Conservation (phyloP, 140 eudicot species). For the Bidens hawaiensis region DNA sequence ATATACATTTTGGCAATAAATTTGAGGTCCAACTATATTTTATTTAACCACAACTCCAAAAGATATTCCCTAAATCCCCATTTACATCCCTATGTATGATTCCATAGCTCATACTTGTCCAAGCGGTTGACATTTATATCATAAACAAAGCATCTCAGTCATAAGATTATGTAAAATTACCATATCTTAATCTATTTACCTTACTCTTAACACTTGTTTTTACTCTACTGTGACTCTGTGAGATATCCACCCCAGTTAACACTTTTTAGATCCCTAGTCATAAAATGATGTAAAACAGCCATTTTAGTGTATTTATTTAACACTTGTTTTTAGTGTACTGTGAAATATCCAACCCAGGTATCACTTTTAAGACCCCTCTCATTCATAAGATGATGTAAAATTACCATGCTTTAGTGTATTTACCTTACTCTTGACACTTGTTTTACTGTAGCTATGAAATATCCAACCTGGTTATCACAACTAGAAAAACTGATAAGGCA, state of each 20-base stretch:
- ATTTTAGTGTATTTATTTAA: too few relatives aligned
- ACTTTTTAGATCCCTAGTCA: constrained; percentile 14
- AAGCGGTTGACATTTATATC: constrained; percentile 89
- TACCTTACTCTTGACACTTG: constrained; percentile 30
- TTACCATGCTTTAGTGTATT: constrained; percentile 35
- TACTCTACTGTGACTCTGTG: constrained; percentile 11
- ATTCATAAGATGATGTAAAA: constrained; percentile 68
- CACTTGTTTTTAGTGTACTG: not conserved
- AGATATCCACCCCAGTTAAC: not conserved
- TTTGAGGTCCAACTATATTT: constrained; percentile 48
- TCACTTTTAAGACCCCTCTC: constrained; percentile 28
- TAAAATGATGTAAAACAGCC: too few relatives aligned
- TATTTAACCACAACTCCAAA: constrained; percentile 66
- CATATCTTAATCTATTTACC: constrained; percentile 42
- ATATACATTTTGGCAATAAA: constrained; percentile 55
- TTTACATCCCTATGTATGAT: constrained; percentile 92
- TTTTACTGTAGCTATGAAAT: not conserved
- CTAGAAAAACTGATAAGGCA: not conserved
- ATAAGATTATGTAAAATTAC: constrained; percentile 55
- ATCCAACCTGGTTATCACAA: not conserved
- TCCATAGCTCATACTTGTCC: constrained; percentile 96
- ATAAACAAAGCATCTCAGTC: constrained; percentile 90
- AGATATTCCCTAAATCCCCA: constrained; percentile 70
- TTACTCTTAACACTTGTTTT: constrained; percentile 19
- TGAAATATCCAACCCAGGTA: not conserved